A percentile compares a stretch with the other conserved stretches of the same genome.
These are phyloP conservation scores for Gloeostereum incarnatum DNA, from an alignment of 768 basidiomycete species.

Conservation along the genomic window DNA sequence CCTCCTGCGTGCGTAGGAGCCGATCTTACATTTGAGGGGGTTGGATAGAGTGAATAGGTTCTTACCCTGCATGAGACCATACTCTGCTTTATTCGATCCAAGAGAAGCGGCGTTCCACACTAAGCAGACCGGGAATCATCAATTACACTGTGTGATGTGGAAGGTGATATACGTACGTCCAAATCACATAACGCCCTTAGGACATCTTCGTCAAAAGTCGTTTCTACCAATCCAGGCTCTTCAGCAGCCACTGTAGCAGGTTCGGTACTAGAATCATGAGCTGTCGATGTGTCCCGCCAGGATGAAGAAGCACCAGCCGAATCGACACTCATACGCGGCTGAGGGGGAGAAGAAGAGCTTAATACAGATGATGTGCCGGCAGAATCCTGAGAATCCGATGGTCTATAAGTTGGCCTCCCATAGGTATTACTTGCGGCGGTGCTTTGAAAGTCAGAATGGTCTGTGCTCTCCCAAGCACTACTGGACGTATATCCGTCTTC, in stretches of 20 bases:
- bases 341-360: conserved; percentile 42
- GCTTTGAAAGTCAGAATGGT: conserved; percentile 39
- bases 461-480: conserved; percentile 40
- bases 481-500: conserved; percentile 40
- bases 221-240: conserved; percentile 54
- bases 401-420: conserved; percentile 28
- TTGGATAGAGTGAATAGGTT: conserved; percentile 5
- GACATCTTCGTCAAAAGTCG: conserved; percentile 90
- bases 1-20: conserved; percentile 74
- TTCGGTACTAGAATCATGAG: conserved; percentile 39
- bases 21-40: conserved; percentile 8
- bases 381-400: conserved; percentile 36
- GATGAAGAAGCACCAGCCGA: conserved; percentile 38
- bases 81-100: conserved; percentile 97
- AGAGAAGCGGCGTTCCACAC: conserved; percentile 88
- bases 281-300: conserved; percentile 46
- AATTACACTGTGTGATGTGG: conserved; percentile 7
- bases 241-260: conserved; percentile 30
- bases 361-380: conserved; percentile 25
- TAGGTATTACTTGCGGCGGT: conserved; percentile 17
- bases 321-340: conserved; percentile 55
- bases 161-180: conserved; percentile 54
- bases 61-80: conserved; percentile 86
- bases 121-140: conserved; percentile 21
- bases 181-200: conserved; percentile 87